Evolutionary conservation across 108 stramenopile genomes (phyloP).

Genomic region (Cyclostephanos invisitatus): DNA sequence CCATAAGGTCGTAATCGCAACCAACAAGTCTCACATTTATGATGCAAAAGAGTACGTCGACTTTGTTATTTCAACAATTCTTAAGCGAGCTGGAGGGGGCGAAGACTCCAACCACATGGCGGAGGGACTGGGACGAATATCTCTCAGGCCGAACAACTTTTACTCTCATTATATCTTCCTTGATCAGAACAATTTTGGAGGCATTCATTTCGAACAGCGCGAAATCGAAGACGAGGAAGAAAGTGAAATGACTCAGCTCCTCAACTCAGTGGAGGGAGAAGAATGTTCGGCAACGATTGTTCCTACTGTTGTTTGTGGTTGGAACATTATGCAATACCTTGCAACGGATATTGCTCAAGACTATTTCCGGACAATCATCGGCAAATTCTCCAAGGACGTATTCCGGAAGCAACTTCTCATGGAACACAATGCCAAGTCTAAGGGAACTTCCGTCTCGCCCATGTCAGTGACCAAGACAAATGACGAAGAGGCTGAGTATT

Average conservation of each 20-base stretch:
- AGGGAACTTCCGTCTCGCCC: slow-evolving; percentile 32
- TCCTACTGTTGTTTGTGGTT: slow-evolving; percentile 81
- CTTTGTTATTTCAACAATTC: slow-evolving; percentile 90
- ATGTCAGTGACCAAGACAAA: slow-evolving; percentile 40
- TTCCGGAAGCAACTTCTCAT: slow-evolving; percentile 74
- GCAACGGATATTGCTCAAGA: slow-evolving; percentile 82
- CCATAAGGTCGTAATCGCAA: slow-evolving; percentile 90
- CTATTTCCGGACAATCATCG: slow-evolving; percentile 83
- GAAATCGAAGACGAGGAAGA: slow-evolving; percentile 61
- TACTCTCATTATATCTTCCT: slow-evolving; percentile 88
- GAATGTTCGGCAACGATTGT: slow-evolving; percentile 42
- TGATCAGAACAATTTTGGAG: slow-evolving; percentile 95
- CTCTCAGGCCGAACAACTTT: slow-evolving; percentile 72
- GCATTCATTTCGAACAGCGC: slow-evolving; percentile 75
- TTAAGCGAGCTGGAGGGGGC: slow-evolving; percentile 47
- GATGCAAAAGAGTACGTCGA: slow-evolving; percentile 91
- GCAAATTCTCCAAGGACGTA: slow-evolving; percentile 78
- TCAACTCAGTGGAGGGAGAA: slow-evolving; percentile 31
- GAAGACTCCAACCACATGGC: slow-evolving; percentile 29
- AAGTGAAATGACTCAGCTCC: slow-evolving; percentile 37
- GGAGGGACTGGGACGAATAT: slow-evolving; percentile 61
- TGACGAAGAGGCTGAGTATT: slow-evolving; percentile 22
- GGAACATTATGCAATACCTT: slow-evolving; percentile 86
- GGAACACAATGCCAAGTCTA: slow-evolving; percentile 38
- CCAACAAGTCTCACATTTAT: slow-evolving; percentile 80